phyloP scores from a whole-genome alignment of 176 grass and related monocot species.

The Dendrocalamus sinicus region DNA sequence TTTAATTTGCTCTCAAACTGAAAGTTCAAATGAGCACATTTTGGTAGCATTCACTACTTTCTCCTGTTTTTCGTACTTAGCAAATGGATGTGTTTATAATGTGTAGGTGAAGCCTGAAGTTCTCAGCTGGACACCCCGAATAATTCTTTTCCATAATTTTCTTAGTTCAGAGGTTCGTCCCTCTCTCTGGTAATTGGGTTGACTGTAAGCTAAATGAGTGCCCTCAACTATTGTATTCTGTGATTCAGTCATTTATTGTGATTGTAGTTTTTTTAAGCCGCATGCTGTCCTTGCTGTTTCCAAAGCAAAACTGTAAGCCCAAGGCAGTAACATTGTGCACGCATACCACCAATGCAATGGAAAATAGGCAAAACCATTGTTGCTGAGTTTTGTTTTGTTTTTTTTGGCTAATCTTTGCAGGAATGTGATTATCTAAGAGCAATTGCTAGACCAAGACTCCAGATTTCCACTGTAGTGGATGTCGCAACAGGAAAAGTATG shows the following conservation, averaged over 20 bases:
- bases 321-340: not conserved
- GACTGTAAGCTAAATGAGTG: not conserved
- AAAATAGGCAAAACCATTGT: not conserved
- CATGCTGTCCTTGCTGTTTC: not conserved
- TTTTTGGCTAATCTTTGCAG: slow-evolving; percentile 55
- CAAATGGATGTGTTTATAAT: slow-evolving; percentile 22
- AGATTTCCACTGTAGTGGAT: slow-evolving; percentile 80
- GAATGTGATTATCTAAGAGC: slow-evolving; percentile 89
- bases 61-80: not conserved
- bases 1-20: not conserved
- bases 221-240: not conserved
- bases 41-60: not conserved
- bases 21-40: not conserved
- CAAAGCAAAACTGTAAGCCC: not conserved
- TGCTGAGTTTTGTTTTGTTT: not conserved
- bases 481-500: slow-evolving; percentile 73
- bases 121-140: slow-evolving; percentile 66
- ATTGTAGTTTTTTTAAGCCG: not conserved
- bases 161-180: slow-evolving; percentile 63
- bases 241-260: not conserved
- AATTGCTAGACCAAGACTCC: slow-evolving; percentile 84
- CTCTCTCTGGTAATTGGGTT: not conserved
- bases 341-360: not conserved
- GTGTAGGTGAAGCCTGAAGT: slow-evolving; percentile 72
- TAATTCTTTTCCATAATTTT: slow-evolving; percentile 78